Conservation (phyloP, 306 rosid species). For the Delonix regia region DNA sequence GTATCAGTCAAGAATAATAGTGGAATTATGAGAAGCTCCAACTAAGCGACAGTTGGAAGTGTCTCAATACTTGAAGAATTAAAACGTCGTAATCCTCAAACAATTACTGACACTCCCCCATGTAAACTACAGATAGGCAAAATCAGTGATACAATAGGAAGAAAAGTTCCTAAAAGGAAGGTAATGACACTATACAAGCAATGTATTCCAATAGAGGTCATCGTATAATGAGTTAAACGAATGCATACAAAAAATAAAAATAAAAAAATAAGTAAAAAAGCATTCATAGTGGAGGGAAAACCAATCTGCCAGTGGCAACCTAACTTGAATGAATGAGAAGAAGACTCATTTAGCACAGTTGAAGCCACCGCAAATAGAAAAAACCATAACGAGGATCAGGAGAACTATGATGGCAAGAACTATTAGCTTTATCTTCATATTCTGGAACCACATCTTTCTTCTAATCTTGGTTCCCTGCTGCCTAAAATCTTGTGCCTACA, state of each 20-base stretch:
- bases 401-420: conserved; percentile 76
- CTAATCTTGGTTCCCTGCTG: conserved; percentile 91
- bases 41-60: neutral
- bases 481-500: conserved; percentile 91
- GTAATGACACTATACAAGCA: conserved; percentile 56
- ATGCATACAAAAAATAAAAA: conserved; percentile 36
- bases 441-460: conserved; percentile 95
- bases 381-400: conserved; percentile 72
- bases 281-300: conserved; percentile 18
- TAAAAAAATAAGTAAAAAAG: conserved; percentile 28
- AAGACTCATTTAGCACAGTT: conserved; percentile 57
- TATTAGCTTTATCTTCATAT: conserved; percentile 88
- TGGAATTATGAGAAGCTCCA: neutral
- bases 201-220: conserved; percentile 42
- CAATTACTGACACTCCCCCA: conserved; percentile 9
- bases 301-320: conserved; percentile 32
- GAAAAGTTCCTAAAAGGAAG: conserved; percentile 14
- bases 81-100: conserved; percentile 33
- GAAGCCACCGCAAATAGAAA: conserved; percentile 79
- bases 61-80: conserved; percentile 31
- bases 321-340: neutral
- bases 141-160: conserved; percentile 20
- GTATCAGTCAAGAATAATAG: too few species aligned
- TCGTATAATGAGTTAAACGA: conserved; percentile 20
- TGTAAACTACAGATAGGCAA: conserved; percentile 28